Conservation (phyloP, 140 eudicot genomes). For the Oenanthe javanica region DNA sequence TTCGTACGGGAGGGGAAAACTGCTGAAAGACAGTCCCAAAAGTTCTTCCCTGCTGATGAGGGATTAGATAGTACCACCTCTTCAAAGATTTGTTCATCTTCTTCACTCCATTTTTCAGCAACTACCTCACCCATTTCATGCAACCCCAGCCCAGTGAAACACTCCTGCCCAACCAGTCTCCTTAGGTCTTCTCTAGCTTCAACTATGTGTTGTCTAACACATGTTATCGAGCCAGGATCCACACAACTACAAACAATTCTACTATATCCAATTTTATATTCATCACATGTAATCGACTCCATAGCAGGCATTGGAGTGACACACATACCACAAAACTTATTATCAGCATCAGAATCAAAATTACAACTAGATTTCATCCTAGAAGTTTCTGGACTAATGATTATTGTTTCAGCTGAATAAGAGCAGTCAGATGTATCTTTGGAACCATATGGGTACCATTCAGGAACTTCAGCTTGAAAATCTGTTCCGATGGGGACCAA, state of each 20-base stretch:
- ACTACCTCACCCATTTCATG: constrained; percentile 59
- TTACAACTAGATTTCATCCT: not conserved
- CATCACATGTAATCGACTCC: constrained; percentile 1
- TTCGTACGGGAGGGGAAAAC: constrained; percentile 40
- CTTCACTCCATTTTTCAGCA: constrained; percentile 55
- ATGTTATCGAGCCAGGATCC: constrained; percentile 36
- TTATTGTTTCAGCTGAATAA: not conserved
- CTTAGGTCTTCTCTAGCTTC: constrained; percentile 41
- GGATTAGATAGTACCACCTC: constrained; percentile 52
- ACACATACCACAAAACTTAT: constrained; percentile 27
- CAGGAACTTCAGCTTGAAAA: constrained; percentile 63
- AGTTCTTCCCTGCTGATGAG: constrained; percentile 44
- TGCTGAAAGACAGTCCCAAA: constrained; percentile 49
- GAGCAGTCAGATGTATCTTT: not conserved
- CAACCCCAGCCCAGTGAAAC: constrained; percentile 46
- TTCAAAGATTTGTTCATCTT: constrained; percentile 48
- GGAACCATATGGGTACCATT: constrained; percentile 20
- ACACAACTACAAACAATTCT: constrained; percentile 43
- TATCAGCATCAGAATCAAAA: constrained; percentile 14
- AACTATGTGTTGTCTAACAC: constrained; percentile 41
- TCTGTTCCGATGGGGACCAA: constrained; percentile 47
- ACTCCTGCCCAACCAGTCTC: constrained; percentile 34
- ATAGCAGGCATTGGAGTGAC: constrained; percentile 37
- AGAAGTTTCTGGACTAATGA: not conserved
- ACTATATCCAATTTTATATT: constrained; percentile 18